A percentile compares a stretch with the other conserved stretches of the same genome.
Conservation (phyloP, 1,284 basidiomycete species). For the Malassezia caprae region DNA sequence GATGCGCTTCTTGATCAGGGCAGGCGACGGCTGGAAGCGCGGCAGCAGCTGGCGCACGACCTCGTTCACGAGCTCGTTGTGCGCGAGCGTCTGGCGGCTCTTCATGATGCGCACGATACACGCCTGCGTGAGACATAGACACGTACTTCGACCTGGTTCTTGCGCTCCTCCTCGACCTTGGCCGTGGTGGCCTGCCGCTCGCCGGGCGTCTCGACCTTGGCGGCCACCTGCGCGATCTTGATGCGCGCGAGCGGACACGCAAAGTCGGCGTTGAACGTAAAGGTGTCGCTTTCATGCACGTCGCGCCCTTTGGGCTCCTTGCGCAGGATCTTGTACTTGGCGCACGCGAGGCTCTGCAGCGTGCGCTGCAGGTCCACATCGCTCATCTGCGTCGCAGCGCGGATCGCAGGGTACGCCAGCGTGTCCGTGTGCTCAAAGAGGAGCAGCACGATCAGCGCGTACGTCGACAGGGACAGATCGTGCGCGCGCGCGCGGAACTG, state of each 20-base stretch:
- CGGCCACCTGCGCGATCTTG: slow-evolving; percentile 81
- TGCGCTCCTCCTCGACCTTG: slow-evolving; percentile 83
- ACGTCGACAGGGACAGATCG: slow-evolving; percentile 86
- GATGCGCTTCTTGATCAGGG: slow-evolving; percentile 83
- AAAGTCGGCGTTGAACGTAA: slow-evolving; percentile 80
- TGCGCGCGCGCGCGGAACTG: slow-evolving; percentile 70
- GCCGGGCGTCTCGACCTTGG: slow-evolving; percentile 72
- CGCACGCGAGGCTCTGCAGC: slow-evolving; percentile 89
- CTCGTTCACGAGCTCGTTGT: slow-evolving; percentile 83
- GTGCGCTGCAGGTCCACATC: slow-evolving; percentile 76
- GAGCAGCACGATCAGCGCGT: slow-evolving; percentile 75
- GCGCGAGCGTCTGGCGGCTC: slow-evolving; percentile 75
- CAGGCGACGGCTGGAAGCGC: slow-evolving; percentile 76
- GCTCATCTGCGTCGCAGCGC: slow-evolving; percentile 53
- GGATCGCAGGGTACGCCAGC: slow-evolving; percentile 26
- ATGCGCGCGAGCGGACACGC: slow-evolving; percentile 72
- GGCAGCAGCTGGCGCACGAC: slow-evolving; percentile 72
- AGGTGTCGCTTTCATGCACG: slow-evolving; percentile 64
- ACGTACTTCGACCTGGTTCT: slow-evolving; percentile 75
- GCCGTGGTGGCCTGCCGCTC: slow-evolving; percentile 84
- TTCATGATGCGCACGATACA: slow-evolving; percentile 98
- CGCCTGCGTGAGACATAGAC: slow-evolving; percentile 1
- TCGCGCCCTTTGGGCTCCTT: slow-evolving; percentile 84
- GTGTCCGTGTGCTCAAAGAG: slow-evolving; percentile 62
- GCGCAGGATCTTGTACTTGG: slow-evolving; percentile 84